A percentile compares a stretch with the other conserved stretches of the same genome.
phyloP scores from a whole-genome alignment of 495 filamentous ascomycete species.

The Cladorrhinum samala region DNA sequence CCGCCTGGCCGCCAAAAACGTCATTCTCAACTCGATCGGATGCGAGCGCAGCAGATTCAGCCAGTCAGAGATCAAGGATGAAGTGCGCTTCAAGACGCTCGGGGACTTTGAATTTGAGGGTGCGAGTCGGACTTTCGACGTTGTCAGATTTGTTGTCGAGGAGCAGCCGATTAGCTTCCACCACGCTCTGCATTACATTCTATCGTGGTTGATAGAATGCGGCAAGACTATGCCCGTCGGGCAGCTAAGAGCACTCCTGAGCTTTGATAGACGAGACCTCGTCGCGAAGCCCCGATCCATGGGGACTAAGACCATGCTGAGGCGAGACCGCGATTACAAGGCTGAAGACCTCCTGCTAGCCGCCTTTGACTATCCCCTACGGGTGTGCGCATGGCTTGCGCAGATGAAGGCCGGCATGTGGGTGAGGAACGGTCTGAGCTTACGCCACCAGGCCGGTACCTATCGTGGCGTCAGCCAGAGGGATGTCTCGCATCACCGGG shows the following conservation, averaged over 20 bases:
- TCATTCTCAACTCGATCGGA: conserved; percentile 80
- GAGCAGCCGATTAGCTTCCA: conserved; percentile 93
- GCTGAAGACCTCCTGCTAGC: conserved; percentile 78
- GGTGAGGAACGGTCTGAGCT: conserved; percentile 94
- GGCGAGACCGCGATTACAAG: conserved; percentile 33
- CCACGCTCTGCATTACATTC: conserved; percentile 89
- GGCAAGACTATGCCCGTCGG: conserved; percentile 67
- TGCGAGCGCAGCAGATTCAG: conserved; percentile 81
- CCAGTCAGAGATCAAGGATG: conserved; percentile 82
- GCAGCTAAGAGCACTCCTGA: conserved; percentile 59
- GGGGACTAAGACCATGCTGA: conserved; percentile 47
- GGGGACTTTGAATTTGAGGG: conserved; percentile 74
- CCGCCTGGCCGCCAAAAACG: conserved; percentile 63
- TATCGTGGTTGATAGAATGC: conserved; percentile 95
- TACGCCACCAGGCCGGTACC: conserved; percentile 88
- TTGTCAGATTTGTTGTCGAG: conserved; percentile 84
- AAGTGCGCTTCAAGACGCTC: conserved; percentile 71
- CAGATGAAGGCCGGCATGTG: conserved; percentile 99
- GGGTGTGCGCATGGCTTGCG: conserved; percentile 91
- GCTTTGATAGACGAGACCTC: conserved; percentile 55
- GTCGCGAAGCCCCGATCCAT: conserved; percentile 49
- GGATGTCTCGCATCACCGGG: conserved; percentile 87
- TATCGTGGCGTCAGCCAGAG: conserved; percentile 82
- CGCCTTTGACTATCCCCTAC: conserved; percentile 85
- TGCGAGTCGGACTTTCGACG: conserved; percentile 49